Base-by-base conservation (phyloP, 768 basidiomycete genomes). In the Naganishia randhawae region DNA sequence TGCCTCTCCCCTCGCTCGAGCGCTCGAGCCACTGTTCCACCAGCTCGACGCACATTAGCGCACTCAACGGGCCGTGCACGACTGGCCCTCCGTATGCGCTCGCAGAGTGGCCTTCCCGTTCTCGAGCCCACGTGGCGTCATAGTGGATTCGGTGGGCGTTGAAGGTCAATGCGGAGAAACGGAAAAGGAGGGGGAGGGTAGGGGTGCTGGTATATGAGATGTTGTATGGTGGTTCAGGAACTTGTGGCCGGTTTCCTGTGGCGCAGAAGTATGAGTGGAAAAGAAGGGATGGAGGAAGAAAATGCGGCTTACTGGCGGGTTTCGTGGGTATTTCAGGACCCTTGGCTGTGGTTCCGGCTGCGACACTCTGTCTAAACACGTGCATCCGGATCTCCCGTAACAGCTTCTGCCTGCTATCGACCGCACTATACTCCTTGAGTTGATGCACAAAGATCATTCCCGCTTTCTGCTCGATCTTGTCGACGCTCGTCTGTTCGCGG, bases 91-190 rank as follows among this genome's bases (percentile, higher is more conserved):
- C 41, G 39, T 41, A 42, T 14, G 57, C 6, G 10, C 37, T 39
- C 86, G 89, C 89, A 70, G 87, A 84, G 71, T 90, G 90, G 9
- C 89, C 89, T 78, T 92, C 89, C 22, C 81, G 82, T 29, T 81
- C 78, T 50, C 84, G 85, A 7, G 88, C 85, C 75, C 87, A 90
- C 27, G 87, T 85, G 67, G 86, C 85, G 80, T 92, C 89, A 31
- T 92, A 84, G 78, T 93, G 91, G 71, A 93, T 89, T 72, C 86
- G 84, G 72, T 93, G 91, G 14, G 85, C 89, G 73, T 93, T 92
- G 81, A 90, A 91, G 71, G 87, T 92, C 27, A 93, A 82, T 22
- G 91, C 89, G 5, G 90, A 92, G 80, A 88, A 93, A 27, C 90
- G 86, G 82, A 93, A 93, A 25, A 92, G 81, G 0, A 88, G 90